These are phyloP conservation scores for Neostapfia colusana DNA, from an alignment of 176 grass and related monocot species.

Conservation along the genomic window DNA sequence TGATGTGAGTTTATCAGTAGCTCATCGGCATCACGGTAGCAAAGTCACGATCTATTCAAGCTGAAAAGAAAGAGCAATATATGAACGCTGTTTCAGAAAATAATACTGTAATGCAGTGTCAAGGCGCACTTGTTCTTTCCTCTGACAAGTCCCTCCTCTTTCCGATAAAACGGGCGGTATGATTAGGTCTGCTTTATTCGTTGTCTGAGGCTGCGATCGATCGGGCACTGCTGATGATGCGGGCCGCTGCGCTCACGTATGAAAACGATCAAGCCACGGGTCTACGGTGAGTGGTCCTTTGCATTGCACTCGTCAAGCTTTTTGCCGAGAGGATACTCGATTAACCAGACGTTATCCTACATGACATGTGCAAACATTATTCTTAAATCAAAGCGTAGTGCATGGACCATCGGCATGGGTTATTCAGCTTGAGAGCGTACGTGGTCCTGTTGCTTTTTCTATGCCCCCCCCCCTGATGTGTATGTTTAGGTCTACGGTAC, in stretches of 20 bases:
- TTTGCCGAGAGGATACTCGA: neutral
- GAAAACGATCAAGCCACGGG: conserved; percentile 20
- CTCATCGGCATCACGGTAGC: conserved; percentile 5
- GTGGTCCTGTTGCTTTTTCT: neutral
- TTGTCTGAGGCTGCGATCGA: conserved; percentile 10
- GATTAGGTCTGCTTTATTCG: conserved; percentile 29
- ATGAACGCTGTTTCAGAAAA: neutral
- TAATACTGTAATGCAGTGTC: neutral
- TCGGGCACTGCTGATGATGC: conserved; percentile 4
- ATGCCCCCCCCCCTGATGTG: neutral
- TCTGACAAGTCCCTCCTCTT: neutral
- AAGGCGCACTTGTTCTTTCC: neutral
- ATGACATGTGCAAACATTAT: neutral
- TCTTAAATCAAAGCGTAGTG: neutral
- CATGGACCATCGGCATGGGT: neutral
- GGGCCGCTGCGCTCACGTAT: neutral
- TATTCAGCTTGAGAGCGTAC: neutral
- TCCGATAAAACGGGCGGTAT: conserved; percentile 10
- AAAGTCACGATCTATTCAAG: neutral
- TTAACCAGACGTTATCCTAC: neutral
- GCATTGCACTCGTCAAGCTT: conserved; percentile 1
- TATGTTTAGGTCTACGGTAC: neutral
- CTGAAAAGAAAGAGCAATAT: neutral
- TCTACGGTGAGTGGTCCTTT: neutral
- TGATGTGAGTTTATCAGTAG: conserved; percentile 3